These are phyloP conservation scores for Candida sojae DNA, from an alignment of 1,139 yeast genomes.

Conservation along the genomic window DNA sequence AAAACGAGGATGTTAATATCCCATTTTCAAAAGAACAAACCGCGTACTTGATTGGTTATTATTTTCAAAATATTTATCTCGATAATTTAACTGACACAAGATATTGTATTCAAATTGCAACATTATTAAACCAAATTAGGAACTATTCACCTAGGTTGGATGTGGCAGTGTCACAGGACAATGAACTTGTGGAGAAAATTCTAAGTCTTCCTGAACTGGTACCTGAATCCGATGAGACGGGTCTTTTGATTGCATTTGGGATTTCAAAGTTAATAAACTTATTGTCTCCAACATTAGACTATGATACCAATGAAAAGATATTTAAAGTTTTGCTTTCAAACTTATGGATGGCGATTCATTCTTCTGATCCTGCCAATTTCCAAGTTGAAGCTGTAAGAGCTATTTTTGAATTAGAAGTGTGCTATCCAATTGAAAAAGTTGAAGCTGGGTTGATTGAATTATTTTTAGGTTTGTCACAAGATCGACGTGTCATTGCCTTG, in stretches of 20 bases:
- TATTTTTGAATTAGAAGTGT: constrained; percentile 44
- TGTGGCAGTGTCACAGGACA: background rate
- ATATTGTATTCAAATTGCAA: constrained; percentile 4
- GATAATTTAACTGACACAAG: constrained; percentile 18
- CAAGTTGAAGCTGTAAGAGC: constrained; percentile 67
- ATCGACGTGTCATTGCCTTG: constrained; percentile 48
- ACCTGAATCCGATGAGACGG: constrained; percentile 1
- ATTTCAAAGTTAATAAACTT: constrained; percentile 45
- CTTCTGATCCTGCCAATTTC: constrained; percentile 44
- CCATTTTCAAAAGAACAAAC: constrained; percentile 51
- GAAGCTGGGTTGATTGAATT: constrained; percentile 62
- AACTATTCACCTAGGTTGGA: constrained; percentile 48
- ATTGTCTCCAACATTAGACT: constrained; percentile 25
- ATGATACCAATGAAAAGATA: constrained; percentile 30
- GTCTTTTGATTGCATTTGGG: constrained; percentile 42
- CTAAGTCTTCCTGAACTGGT: background rate
- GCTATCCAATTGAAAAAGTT: constrained; percentile 42
- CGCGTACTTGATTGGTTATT: constrained; percentile 39
- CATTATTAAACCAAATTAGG: constrained; percentile 23
- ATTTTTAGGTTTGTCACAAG: constrained; percentile 38
- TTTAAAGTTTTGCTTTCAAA: constrained; percentile 39
- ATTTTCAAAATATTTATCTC: constrained; percentile 35
- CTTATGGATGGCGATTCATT: constrained; percentile 50
- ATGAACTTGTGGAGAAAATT: constrained; percentile 11
- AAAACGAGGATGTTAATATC: background rate